A percentile compares a stretch with the other conserved stretches of the same genome.
Conservation (phyloP, 2,329 filamentous ascomycete species). For the Aspergillus ustus region DNA sequence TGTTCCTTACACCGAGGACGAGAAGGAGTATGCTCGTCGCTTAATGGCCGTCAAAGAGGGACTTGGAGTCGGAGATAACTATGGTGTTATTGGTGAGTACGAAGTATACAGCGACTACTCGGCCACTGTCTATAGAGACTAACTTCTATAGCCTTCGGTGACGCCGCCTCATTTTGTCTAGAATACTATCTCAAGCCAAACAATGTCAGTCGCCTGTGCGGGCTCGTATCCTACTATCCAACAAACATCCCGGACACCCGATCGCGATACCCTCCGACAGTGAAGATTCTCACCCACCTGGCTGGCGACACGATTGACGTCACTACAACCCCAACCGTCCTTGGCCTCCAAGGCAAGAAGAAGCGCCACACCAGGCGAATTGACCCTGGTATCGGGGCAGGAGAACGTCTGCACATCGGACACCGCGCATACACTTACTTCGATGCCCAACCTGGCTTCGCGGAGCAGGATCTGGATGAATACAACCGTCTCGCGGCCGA, state of each 20-base stretch:
- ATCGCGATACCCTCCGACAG: conserved; percentile 37
- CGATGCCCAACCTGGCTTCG: conserved; percentile 66
- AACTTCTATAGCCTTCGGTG: conserved; percentile 59
- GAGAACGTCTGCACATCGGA: conserved; percentile 44
- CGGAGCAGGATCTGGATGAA: conserved; percentile 70
- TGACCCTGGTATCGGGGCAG: conserved; percentile 56
- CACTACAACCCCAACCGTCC: conserved; percentile 52
- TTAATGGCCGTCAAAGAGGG: conserved; percentile 58
- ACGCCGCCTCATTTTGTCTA: conserved; percentile 64
- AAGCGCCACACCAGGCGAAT: conserved; percentile 54
- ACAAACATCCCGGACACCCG: conserved; percentile 58
- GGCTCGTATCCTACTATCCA: conserved; percentile 68
- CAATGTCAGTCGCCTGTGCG: conserved; percentile 58
- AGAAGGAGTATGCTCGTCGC: conserved; percentile 56
- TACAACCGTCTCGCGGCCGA: conserved; percentile 67
- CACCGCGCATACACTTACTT: conserved; percentile 58
- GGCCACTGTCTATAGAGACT: not conserved
- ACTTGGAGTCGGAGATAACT: conserved; percentile 62
- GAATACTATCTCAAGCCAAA: conserved; percentile 62
- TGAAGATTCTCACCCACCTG: conserved; percentile 62
- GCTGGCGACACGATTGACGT: conserved; percentile 57
- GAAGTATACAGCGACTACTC: not conserved
- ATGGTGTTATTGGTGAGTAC: conserved; percentile 63
- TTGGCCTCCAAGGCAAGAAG: conserved; percentile 59
- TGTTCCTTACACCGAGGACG: conserved; percentile 56